A percentile compares a stretch with the other conserved stretches of the same genome.
Conservation (phyloP, 768 basidiomycete species). For the Mycena latifolia region DNA sequence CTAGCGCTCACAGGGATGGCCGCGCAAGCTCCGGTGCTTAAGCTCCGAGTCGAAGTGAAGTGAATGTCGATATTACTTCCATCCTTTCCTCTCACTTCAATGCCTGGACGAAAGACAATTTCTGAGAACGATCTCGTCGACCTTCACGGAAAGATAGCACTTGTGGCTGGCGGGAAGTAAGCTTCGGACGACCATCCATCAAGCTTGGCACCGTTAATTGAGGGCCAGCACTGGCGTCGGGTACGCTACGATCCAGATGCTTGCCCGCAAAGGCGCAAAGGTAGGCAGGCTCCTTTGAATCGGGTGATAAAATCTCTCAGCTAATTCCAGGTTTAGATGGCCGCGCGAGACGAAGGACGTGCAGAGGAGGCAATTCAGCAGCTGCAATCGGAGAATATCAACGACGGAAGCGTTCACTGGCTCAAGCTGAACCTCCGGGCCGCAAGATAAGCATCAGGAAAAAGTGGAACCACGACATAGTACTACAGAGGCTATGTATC, state of each 20-base stretch:
- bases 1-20: no score
- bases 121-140: slow-evolving; percentile 56
- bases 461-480: no score
- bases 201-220: background rate
- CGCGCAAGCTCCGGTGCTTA: no score
- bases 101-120: slow-evolving; percentile 38
- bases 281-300: slow-evolving; percentile 36
- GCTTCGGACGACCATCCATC: slow-evolving; percentile 27
- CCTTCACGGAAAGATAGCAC: slow-evolving; percentile 57
- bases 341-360: slow-evolving; percentile 48
- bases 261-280: slow-evolving; percentile 57
- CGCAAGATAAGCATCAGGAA: no score
- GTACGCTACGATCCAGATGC: slow-evolving; percentile 50
- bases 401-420: slow-evolving; percentile 48
- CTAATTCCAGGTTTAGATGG: slow-evolving; percentile 43
- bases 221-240: slow-evolving; percentile 50
- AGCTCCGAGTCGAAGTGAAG: no score
- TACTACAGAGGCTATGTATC: no score
- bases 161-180: slow-evolving; percentile 65
- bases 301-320: no score
- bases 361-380: slow-evolving; percentile 47
- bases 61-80: no score
- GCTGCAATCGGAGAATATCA: slow-evolving; percentile 48
- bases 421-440: slow-evolving; percentile 52
- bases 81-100: background rate